A percentile compares a stretch with the other conserved stretches of the same genome.
These are phyloP conservation scores for Mercurialis annua DNA, from an alignment of 345 rosid species.

Conservation along the genomic window DNA sequence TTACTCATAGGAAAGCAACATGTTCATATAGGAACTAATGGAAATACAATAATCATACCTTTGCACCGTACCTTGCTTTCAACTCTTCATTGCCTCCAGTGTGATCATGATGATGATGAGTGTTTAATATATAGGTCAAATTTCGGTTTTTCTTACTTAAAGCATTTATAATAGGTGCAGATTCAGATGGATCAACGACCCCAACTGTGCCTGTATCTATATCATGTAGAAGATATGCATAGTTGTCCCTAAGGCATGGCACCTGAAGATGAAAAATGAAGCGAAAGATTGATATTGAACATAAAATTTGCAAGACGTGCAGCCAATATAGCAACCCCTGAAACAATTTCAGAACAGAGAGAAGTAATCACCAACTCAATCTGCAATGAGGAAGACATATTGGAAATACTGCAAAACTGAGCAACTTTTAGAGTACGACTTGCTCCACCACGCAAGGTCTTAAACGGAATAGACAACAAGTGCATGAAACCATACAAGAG, in stretches of 20 bases:
- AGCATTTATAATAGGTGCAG: slow-evolving; percentile 80
- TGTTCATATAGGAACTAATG: neutral
- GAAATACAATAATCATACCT: slow-evolving; percentile 54
- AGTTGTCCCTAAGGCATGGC: slow-evolving; percentile 83
- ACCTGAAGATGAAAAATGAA: slow-evolving; percentile 47
- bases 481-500: slow-evolving; percentile 74
- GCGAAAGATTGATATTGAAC: neutral
- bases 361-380: slow-evolving; percentile 66
- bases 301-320: neutral
- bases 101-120: slow-evolving; percentile 94
- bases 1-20: neutral
- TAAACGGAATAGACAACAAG: slow-evolving; percentile 71
- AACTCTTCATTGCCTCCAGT: slow-evolving; percentile 85
- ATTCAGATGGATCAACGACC: slow-evolving; percentile 97
- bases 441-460: slow-evolving; percentile 88
- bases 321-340: neutral
- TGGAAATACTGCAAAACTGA: slow-evolving; percentile 86
- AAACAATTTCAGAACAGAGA: neutral
- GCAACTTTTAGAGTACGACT: slow-evolving; percentile 78
- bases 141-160: slow-evolving; percentile 74
- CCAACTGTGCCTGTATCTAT: slow-evolving; percentile 97
- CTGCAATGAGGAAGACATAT: slow-evolving; percentile 72
- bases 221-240: slow-evolving; percentile 92
- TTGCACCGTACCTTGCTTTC: slow-evolving; percentile 96
- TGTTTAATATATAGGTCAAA: slow-evolving; percentile 86